Evolutionary conservation across 2,329 filamentous ascomycete species (phyloP).

Genomic region (Diaporthe amygdali): DNA sequence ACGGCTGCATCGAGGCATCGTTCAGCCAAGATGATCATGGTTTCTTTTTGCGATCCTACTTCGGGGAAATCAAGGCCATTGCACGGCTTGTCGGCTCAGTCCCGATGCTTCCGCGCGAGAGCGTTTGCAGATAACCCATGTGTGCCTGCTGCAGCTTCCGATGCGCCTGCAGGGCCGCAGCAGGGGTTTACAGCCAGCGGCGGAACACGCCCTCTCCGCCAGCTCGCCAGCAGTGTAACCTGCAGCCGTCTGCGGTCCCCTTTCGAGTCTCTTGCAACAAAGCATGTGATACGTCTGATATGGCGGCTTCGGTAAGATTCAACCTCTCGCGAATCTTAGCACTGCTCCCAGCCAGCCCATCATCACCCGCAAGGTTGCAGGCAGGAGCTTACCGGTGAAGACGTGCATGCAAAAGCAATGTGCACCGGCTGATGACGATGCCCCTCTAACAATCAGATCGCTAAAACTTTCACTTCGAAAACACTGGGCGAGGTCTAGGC

Average conservation of each 20-base stretch:
- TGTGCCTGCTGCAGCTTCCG: neutral
- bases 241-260: neutral
- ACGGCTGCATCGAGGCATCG: neutral
- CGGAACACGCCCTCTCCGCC: constrained; percentile 5
- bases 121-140: neutral
- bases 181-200: neutral
- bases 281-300: constrained; percentile 9
- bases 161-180: neutral
- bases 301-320: neutral
- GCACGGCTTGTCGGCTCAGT: neutral
- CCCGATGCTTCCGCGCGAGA: constrained; percentile 3
- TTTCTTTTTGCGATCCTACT: neutral
- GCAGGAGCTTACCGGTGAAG: neutral
- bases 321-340: neutral
- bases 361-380: neutral
- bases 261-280: neutral
- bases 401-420: constrained; percentile 3
- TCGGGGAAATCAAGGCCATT: neutral
- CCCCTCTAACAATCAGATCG: neutral
- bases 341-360: neutral
- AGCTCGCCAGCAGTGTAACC: neutral
- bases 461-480: neutral
- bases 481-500: neutral
- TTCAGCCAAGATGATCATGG: neutral
- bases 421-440: neutral